Evolutionary conservation across 2,329 filamentous ascomycete genomes (phyloP), one percentile per base, ranked within the genome.

Genomic region (Lasiodiplodia hormozganensis): DNA sequence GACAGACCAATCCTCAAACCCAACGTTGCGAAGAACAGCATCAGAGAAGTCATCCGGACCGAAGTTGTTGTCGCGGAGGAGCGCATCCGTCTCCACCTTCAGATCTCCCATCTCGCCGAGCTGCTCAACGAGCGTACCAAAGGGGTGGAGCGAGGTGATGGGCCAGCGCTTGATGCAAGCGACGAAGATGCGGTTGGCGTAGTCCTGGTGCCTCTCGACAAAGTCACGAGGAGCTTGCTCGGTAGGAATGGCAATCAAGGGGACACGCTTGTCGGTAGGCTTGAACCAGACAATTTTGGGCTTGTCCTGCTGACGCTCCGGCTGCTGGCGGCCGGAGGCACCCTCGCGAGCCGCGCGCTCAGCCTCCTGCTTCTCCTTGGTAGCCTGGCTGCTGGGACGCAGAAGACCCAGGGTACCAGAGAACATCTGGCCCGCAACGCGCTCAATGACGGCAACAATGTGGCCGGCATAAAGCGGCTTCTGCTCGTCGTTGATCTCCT

Each of bases 241-340:
- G 3, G 96, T 99, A 1, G 96, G 96, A 72, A 99, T 99, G 66
- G 96, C 96, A 80, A 99, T 99, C 72, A 99, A 86, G 62, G 96
- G 96, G 58, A 99, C 96, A 77, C 96, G 93, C 88, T 99, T 98
- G 83, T 99, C 96, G 1, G 96, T 99, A 69, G 96, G 96, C 86
- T 99, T 99, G 85, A 99, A 99, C 96, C 96, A 99, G 52, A 99
- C 96, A 82, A 99, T 99, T 89, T 99, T 99, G 71, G 96, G 96
- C 83, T 97, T 97, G 72, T 99, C 96, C 78, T 96, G 94, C 71
- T 92, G 89, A 66, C 94, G 92, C 72, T 91, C 90, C 70, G 94
- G 92, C 72, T 96, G 90, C 65, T 90, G 88, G 70, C 87, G 87
- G 71, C 91, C 90, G 66, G 87, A 86, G 72, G 85, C 87, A 71